Base-by-base conservation (phyloP, 192 early-diverging fungal species). In the Backusella morwellensis region DNA sequence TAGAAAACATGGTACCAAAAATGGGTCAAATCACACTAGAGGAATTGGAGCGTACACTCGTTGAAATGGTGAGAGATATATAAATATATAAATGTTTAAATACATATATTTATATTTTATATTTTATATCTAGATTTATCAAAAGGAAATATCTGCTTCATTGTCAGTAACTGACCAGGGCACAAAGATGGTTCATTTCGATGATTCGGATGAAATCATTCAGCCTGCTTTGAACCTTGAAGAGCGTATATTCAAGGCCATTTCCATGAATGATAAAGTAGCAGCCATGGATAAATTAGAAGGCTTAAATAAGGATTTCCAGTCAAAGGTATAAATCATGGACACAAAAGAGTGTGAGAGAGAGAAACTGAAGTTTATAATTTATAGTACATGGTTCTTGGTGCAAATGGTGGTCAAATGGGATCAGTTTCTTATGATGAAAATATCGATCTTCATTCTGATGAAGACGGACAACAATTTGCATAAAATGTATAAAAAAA, bases 141-240 rank as follows among this genome's bases (percentile, higher is more conserved):
- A 83, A n/a, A 76, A 82, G 5, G 69, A 83, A 52, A 83, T 90
- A 17, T 87, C 84, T 75, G 88, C 88, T 19, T 84, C 75, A 1
- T 85, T 87, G 69, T 85, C 79, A 63, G 79, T 85, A 50, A 76
- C 77, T 26, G 81, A 85, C 23, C 85, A 85, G 23, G 75, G 71
- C 34, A 85, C 83, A n/a, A 83, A 82, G 19, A 92, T 93, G 91
- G 92, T 95, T 5, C 88, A 83, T 12, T 95, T 95, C 83, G 81
- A 90, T 34, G 93, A 95, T 63, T 68, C 83, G 42, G 85, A 63
- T 73, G 78, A 54, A 86, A 82, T 67, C 70, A 83, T 89, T 85
- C 19, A 83, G 84, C 68, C 52, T 75, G 17, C 63, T 40, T 72
- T 72, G 41, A n/a, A 71, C n/a, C 78, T 94, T 63, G 84, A 91